Evolutionary conservation across 768 basidiomycete genomes (phyloP).

Genomic region (Termitomyces sp.): DNA sequence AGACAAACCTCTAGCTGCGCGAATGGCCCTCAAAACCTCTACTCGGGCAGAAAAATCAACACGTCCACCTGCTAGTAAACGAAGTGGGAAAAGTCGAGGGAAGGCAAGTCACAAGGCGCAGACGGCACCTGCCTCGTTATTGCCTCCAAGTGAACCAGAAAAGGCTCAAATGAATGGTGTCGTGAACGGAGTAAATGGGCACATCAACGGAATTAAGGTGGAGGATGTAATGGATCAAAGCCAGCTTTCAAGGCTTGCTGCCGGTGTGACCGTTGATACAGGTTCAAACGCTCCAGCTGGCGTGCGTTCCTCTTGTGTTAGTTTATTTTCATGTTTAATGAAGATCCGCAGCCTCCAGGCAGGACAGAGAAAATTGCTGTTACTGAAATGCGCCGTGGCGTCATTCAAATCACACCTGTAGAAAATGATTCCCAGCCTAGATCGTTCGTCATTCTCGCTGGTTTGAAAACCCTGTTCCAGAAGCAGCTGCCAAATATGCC

Average conservation of each 20-base stretch:
- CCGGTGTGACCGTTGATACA: slow-evolving; percentile 62
- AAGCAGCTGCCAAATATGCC: slow-evolving; percentile 99
- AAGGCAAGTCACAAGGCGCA: slow-evolving; percentile 60
- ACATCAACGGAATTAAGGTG: slow-evolving; percentile 55
- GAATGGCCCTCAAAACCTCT: slow-evolving; percentile 29
- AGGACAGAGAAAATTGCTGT: slow-evolving; percentile 76
- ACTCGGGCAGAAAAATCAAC: slow-evolving; percentile 25
- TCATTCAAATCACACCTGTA: slow-evolving; percentile 82
- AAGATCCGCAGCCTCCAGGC: slow-evolving; percentile 38
- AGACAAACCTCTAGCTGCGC: slow-evolving; percentile 52
- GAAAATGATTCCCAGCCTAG: slow-evolving; percentile 77
- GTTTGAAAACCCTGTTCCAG: slow-evolving; percentile 96
- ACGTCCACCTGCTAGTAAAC: slow-evolving; percentile 25
- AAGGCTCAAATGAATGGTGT: slow-evolving; percentile 36
- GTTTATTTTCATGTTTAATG: not conserved
- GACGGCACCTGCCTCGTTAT: slow-evolving; percentile 40
- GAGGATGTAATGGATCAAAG: slow-evolving; percentile 81
- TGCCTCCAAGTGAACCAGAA: slow-evolving; percentile 36
- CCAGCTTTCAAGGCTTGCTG: slow-evolving; percentile 72
- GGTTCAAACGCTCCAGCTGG: slow-evolving; percentile 28
- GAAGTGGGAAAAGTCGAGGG: slow-evolving; percentile 42
- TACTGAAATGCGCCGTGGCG: slow-evolving; percentile 73
- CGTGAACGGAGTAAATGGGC: slow-evolving; percentile 42
- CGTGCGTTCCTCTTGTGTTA: slow-evolving; percentile 32
- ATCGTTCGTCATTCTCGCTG: slow-evolving; percentile 83